These are phyloP conservation scores for Fusarium algeriense DNA, from an alignment of 2,329 filamentous ascomycete species.

Conservation along the genomic window DNA sequence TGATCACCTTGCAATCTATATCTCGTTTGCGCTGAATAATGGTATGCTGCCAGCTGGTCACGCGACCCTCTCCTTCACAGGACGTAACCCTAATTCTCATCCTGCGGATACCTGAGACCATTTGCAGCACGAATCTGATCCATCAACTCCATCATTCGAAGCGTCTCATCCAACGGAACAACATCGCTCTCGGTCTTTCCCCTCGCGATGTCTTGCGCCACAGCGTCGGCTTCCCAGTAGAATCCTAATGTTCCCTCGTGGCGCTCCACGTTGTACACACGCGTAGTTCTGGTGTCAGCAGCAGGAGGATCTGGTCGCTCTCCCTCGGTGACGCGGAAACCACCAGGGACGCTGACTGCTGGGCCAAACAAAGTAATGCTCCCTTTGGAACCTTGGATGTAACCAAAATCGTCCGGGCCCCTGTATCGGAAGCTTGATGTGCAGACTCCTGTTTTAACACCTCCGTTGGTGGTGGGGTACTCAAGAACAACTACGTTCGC, in stretches of 20 bases:
- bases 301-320: neutral
- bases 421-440: conserved; percentile 25
- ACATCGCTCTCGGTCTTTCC: conserved; percentile 55
- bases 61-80: too few species aligned
- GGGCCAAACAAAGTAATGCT: conserved; percentile 17
- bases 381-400: conserved; percentile 14
- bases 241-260: conserved; percentile 17
- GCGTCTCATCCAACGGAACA: conserved; percentile 60
- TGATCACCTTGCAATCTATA: too few species aligned
- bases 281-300: neutral
- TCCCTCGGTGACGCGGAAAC: conserved; percentile 16
- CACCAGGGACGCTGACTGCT: conserved; percentile 19
- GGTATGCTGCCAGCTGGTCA: too few species aligned
- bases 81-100: neutral
- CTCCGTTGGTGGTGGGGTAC: conserved; percentile 5
- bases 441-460: conserved; percentile 17
- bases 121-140: conserved; percentile 56
- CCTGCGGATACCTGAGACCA: conserved; percentile 22
- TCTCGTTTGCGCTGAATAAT: too few species aligned
- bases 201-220: conserved; percentile 16
- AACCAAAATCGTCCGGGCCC: conserved; percentile 11
- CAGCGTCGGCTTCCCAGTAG: conserved; percentile 32
- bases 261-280: conserved; percentile 19
- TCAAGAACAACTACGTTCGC: conserved; percentile 9
- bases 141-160: conserved; percentile 61